phyloP scores from a whole-genome alignment of 2,329 filamentous ascomycete genomes.

The Paramyrothecium sp. region DNA sequence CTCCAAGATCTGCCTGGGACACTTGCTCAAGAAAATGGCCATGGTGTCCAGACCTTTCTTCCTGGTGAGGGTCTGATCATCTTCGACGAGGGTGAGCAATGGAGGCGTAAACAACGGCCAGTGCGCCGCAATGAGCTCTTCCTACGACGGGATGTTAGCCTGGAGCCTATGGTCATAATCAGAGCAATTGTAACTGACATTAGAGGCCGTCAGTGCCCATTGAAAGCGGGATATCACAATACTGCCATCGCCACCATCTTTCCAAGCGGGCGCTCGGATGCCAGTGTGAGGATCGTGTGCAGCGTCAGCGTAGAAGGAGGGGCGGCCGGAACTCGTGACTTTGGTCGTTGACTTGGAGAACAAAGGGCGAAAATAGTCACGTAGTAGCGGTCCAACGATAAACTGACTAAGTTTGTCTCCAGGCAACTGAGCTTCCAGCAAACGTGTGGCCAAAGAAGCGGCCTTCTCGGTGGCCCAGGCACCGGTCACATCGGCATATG shows the following conservation, averaged over 20 bases:
- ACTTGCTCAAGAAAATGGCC: conserved; percentile 50
- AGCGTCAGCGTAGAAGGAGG: conserved; percentile 17
- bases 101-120: conserved; percentile 72
- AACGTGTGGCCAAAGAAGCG: conserved; percentile 21
- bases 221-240: conserved; percentile 20
- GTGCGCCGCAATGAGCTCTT: conserved; percentile 27
- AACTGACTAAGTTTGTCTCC: conserved; percentile 27
- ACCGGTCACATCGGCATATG: conserved; percentile 27
- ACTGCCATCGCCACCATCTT: conserved; percentile 10
- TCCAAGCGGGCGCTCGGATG: conserved; percentile 18
- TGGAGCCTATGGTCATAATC: not conserved
- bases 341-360: conserved; percentile 58
- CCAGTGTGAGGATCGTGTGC: conserved; percentile 2
- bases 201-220: conserved; percentile 56
- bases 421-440: conserved; percentile 28
- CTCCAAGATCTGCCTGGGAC: conserved; percentile 51
- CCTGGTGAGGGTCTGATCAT: conserved; percentile 53
- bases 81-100: conserved; percentile 67
- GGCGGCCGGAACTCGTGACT: conserved; percentile 25
- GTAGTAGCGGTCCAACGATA: conserved; percentile 57
- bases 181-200: conserved; percentile 35
- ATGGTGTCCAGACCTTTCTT: conserved; percentile 55
- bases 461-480: conserved; percentile 36
- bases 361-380: conserved; percentile 62
- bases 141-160: conserved; percentile 5